Evolutionary conservation across 2,329 filamentous ascomycete species (phyloP), one percentile per base, ranked within the genome.

Genomic region (Penicillium oxalicum): DNA sequence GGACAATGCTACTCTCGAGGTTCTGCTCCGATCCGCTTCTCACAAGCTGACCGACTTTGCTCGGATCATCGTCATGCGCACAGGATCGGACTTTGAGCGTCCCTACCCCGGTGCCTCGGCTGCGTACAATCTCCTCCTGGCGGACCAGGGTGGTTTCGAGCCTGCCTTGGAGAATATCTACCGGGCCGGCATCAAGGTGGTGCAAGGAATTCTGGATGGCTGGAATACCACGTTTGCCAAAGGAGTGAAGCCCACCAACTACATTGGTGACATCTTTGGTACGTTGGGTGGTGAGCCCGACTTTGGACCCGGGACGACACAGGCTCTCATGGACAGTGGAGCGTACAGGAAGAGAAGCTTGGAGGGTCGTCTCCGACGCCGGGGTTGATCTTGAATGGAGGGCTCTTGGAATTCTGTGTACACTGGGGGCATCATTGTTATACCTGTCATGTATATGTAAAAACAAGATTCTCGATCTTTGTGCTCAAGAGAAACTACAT

Each of bases 221-320:
- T 89, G 86, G 86, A 69, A 82, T 36, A 63, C 63, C 11, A 81
- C 70, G 0, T 88, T 83, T 56, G 66, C 72, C 33, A 54, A 62
- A 1, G 86, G 86, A 2, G 67, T 88, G 35, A 62, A 70, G 51
- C 69, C 83, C 0, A 70, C 62, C 1, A 87, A 87, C 59, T 88
- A 88, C 58, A 69, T 88, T 34, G 84, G 84, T 5, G 84, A 87
- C 60, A 83, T 88, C 46, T 83, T 87, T 55, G 85, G 83, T 11
- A 83, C 78, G 8, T 68, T 88, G 4, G 84, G 83, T 1, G 84
- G 83, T 1, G 63, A 68, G 36, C 83, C 84, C 0, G 81, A 86
- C 61, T 87, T 86, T 64, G 84, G 84, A 0, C 62, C 64, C 26
- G 54, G 62, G 3, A 50, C 52, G 7, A 25, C 47, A 6, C 47